Base-by-base conservation (phyloP, 495 filamentous ascomycete genomes). In the Hamigera avellanea region DNA sequence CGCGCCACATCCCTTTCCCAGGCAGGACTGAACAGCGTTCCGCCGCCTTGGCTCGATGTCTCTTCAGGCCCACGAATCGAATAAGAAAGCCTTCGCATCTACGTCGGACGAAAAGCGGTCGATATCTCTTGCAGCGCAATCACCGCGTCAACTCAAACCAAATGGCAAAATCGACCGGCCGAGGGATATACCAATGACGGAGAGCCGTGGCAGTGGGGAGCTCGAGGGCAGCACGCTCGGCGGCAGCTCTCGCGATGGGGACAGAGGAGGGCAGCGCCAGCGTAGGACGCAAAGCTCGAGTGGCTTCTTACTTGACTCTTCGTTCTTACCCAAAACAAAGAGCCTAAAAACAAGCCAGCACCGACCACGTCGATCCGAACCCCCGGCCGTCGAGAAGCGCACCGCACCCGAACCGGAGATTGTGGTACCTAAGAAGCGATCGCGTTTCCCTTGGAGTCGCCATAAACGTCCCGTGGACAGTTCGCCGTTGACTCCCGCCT, bases 301-400 rank as follows among this genome's bases (percentile, higher is more conserved):
- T 34, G 58, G 65, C 12, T 72, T 73, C 19, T 39, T 73, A 17
- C 37, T 73, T 23, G 65, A 67, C 35, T 59, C 61, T 3, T 42
- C 47, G 7, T 52, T 52, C 14, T 13, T 62, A 9, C 61, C 57
- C 17, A 50, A 50, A 8, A 45, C 61, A 6, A 56, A 41, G 23
- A 53, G 50, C 31, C 40, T 53, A 7, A 45, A 50, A 25, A 40
- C 50, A 2, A 45, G 42, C 33, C 43, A 52, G 17, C 48, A 61
- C 21, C 51, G 42, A 16, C 23, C 48, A 19, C 48, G 41, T 15
- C 54, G 43, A 26, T 50, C 54, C 6, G 57, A 60, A 28, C 33
- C 48, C 14, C 15, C 15, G 14, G 34, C 40, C n/a, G 40, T 33
- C 23, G 55, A 52, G 38, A 62, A 59, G 42, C 62, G 56, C 29